Percentiles rank a stretch among this genome's conserved stretches.
These are phyloP conservation scores for Toxicodendron radicans DNA, from an alignment of 345 rosid genomes.

Conservation along the genomic window DNA sequence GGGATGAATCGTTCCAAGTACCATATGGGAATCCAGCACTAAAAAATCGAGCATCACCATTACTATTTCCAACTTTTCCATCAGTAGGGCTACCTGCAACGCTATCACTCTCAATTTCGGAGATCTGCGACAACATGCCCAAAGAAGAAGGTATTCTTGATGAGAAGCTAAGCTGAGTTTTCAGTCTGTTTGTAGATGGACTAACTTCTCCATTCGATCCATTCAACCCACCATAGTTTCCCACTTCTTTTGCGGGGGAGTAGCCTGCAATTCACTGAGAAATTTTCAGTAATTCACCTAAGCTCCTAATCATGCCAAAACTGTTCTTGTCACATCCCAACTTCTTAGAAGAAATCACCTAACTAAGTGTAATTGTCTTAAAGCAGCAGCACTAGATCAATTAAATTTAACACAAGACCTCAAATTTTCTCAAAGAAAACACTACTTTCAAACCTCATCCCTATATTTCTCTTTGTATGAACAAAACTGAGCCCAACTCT, in stretches of 20 bases:
- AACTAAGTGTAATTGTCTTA: not conserved
- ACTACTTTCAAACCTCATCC: not conserved
- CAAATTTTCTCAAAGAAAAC: not conserved
- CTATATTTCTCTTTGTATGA: not conserved
- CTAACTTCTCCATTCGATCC: slow-evolving; percentile 49
- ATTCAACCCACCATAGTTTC: slow-evolving; percentile 45
- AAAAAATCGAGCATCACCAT: slow-evolving; percentile 27
- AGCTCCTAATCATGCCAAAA: not conserved
- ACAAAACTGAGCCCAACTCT: not conserved
- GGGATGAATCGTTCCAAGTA: slow-evolving; percentile 65
- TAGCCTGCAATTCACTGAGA: slow-evolving; percentile 54
- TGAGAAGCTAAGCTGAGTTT: slow-evolving; percentile 57
- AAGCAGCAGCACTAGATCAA: not conserved
- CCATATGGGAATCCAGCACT: slow-evolving; percentile 39
- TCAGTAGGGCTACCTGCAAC: slow-evolving; percentile 30
- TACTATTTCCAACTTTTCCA: slow-evolving; percentile 32
- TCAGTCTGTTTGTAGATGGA: slow-evolving; percentile 50
- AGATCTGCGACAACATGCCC: slow-evolving; percentile 67
- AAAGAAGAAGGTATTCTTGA: slow-evolving; percentile 65
- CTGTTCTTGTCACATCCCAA: not conserved
- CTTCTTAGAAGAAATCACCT: not conserved
- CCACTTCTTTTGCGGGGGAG: slow-evolving; percentile 44
- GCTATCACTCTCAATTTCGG: slow-evolving; percentile 50
- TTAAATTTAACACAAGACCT: not conserved
- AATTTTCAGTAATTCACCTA: slow-evolving; percentile 22